These are phyloP conservation scores for Quercus bicolor DNA, from an alignment of 306 rosid genomes.

Conservation along the genomic window DNA sequence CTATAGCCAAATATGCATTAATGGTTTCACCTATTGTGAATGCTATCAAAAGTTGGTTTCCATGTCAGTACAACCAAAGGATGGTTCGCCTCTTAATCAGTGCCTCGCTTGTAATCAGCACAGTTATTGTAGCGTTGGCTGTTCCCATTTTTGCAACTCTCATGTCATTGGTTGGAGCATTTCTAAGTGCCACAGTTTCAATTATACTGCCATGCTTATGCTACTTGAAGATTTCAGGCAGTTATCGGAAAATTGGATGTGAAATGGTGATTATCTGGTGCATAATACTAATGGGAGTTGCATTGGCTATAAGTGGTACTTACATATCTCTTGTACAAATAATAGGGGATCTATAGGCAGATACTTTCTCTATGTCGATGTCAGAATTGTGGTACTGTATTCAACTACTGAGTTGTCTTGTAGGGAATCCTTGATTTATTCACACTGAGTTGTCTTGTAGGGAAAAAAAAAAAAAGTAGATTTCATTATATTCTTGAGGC, in stretches of 20 bases:
- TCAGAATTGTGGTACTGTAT: neutral
- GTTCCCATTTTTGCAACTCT: constrained; percentile 59
- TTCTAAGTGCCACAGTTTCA: constrained; percentile 58
- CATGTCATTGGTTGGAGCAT: constrained; percentile 70
- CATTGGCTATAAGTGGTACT: constrained; percentile 43
- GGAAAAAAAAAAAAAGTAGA: too few species aligned
- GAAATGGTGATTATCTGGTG: constrained; percentile 21
- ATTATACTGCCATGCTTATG: constrained; percentile 62
- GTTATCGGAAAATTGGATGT: constrained; percentile 22
- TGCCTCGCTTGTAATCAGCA: constrained; percentile 39
- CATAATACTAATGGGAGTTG: constrained; percentile 36
- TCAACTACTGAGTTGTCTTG: neutral
- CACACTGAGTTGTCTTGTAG: neutral
- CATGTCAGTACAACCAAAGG: constrained; percentile 27
- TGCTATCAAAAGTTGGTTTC: constrained; percentile 46
- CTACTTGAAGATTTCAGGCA: constrained; percentile 66
- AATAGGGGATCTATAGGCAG: neutral
- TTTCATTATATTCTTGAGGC: too few species aligned
- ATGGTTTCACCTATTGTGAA: constrained; percentile 62
- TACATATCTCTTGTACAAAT: neutral
- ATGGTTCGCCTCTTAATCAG: constrained; percentile 25
- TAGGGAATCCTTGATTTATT: neutral
- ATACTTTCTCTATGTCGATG: neutral
- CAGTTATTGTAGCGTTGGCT: constrained; percentile 40
- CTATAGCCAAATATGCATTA: constrained; percentile 68